Evolutionary conservation across 2,329 filamentous ascomycete genomes (phyloP).

Genomic region (Pseudocercospora fuligena): DNA sequence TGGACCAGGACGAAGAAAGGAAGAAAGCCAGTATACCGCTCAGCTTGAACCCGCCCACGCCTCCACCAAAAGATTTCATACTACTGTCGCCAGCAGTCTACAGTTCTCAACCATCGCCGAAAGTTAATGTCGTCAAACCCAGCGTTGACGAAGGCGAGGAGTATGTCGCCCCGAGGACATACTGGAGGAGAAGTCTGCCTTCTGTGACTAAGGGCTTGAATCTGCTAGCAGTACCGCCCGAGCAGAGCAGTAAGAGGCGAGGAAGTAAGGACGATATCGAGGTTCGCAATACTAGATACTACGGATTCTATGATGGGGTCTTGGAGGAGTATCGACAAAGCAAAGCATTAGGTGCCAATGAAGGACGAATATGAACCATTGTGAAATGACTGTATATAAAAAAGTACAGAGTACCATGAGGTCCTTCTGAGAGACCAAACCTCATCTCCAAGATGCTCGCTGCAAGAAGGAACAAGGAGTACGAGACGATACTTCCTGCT

Average conservation of each 20-base stretch:
- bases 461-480: too few relatives aligned
- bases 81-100: neutral
- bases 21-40: neutral
- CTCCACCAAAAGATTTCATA: neutral
- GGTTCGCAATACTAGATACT: slow-evolving; percentile 30
- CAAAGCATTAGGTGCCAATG: neutral
- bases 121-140: neutral
- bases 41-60: neutral
- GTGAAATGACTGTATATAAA: neutral
- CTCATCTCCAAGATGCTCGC: too few relatives aligned
- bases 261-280: slow-evolving; percentile 9
- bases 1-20: neutral
- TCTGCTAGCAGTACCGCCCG: neutral
- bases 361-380: neutral
- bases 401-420: too few relatives aligned
- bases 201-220: neutral
- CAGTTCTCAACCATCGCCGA: neutral
- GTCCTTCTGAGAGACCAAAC: too few relatives aligned
- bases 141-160: slow-evolving; percentile 10
- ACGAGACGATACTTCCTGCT: neutral
- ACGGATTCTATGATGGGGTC: slow-evolving; percentile 34
- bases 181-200: slow-evolving; percentile 21
- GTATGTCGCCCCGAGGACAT: slow-evolving; percentile 20
- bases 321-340: slow-evolving; percentile 25
- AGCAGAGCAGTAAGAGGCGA: neutral